A percentile compares a stretch with the other conserved stretches of the same genome.
Evolutionary conservation across 2,329 filamentous ascomycete genomes (phyloP).

Genomic region (Colletotrichum sp.): DNA sequence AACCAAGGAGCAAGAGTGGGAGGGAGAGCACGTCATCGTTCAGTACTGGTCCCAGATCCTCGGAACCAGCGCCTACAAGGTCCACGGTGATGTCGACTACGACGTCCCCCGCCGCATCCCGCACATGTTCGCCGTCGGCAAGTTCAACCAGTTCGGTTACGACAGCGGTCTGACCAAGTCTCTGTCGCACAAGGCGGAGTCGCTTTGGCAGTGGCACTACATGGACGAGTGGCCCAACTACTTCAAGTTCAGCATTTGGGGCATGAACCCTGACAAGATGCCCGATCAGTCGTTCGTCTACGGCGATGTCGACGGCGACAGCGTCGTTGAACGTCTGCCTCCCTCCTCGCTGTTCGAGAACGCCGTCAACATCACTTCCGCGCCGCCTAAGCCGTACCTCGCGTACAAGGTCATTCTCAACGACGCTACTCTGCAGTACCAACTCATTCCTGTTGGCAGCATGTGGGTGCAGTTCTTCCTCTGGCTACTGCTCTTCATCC

Average conservation of each 20-base stretch:
- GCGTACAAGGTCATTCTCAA: conserved; percentile 59
- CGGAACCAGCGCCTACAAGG: conserved; percentile 63
- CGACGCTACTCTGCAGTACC: conserved; percentile 57
- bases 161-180: conserved; percentile 61
- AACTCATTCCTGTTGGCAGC: conserved; percentile 56
- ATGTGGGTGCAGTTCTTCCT: conserved; percentile 55
- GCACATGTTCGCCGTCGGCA: conserved; percentile 66
- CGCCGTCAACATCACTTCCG: conserved; percentile 42
- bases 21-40: conserved; percentile 65
- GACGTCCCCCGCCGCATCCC: conserved; percentile 57
- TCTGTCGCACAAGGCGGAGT: conserved; percentile 52
- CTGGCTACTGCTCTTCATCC: conserved; percentile 54
- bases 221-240: conserved; percentile 67
- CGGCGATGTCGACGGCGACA: conserved; percentile 66
- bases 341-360: conserved; percentile 60
- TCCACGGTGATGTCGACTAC: conserved; percentile 58
- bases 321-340: conserved; percentile 64
- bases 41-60: conserved; percentile 67
- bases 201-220: conserved; percentile 62
- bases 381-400: conserved; percentile 56
- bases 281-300: conserved; percentile 61
- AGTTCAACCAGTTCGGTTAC: conserved; percentile 68
- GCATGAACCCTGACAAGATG: conserved; percentile 65
- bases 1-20: conserved; percentile 60
- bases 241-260: conserved; percentile 70